Percentiles rank a stretch among this genome's conserved stretches.
phyloP scores from a whole-genome alignment of 2,329 filamentous ascomycete genomes.

The Fusarium sacchari region DNA sequence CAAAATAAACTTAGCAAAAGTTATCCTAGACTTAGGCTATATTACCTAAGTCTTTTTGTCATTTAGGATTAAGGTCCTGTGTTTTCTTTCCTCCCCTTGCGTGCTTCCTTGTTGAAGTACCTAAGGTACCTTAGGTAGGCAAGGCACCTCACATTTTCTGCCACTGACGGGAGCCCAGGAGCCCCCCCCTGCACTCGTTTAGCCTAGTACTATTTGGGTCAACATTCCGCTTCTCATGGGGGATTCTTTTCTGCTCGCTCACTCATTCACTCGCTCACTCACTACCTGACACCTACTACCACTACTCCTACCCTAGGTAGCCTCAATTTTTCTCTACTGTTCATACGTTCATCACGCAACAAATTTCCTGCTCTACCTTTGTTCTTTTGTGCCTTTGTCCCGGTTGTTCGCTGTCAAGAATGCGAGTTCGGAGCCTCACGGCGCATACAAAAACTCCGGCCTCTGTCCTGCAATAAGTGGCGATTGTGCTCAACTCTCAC shows the following conservation, averaged over 20 bases:
- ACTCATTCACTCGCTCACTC: not conserved
- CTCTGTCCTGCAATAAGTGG: conserved; percentile 31
- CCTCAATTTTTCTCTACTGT: conserved; percentile 22
- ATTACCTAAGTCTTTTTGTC: no score
- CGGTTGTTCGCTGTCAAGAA: conserved; percentile 6
- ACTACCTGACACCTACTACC: not conserved
- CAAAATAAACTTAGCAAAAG: no score
- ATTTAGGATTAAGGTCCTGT: no score
- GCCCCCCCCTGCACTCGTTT: not conserved
- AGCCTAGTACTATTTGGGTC: conserved; percentile 20
- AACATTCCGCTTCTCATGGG: conserved; percentile 17
- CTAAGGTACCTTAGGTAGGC: no score
- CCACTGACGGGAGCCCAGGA: not conserved
- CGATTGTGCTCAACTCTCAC: conserved; percentile 33
- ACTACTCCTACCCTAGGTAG: not conserved
- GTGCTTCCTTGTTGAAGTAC: conserved; percentile 1
- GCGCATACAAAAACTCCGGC: conserved; percentile 17
- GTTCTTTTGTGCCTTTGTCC: not conserved
- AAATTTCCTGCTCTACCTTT: not conserved
- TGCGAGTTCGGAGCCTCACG: conserved; percentile 12
- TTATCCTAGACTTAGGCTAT: no score
- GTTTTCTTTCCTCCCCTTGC: no score
- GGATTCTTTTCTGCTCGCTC: conserved; percentile 13
- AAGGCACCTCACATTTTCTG: not conserved
- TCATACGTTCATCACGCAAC: conserved; percentile 5